A percentile compares a stretch with the other conserved stretches of the same genome.
Evolutionary conservation across 2,329 filamentous ascomycete genomes (phyloP).

Genomic region (Colletotrichum tabaci): DNA sequence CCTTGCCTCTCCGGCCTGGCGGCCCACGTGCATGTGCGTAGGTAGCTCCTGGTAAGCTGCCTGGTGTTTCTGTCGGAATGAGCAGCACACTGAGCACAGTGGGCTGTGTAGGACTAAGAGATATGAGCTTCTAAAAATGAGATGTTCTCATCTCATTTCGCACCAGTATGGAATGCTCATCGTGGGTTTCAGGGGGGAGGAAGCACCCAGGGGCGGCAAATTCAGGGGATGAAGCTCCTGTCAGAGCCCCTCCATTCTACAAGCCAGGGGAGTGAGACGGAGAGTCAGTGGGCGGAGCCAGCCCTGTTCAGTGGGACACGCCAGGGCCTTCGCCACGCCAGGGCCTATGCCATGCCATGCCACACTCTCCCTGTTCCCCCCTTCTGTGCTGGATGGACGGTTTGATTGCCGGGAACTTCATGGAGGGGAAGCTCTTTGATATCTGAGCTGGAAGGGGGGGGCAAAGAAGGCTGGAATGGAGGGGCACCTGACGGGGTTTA

Average conservation of each 20-base stretch:
- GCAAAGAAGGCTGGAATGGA: constrained; percentile 3
- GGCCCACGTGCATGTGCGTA: not conserved
- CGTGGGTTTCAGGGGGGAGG: constrained; percentile 13
- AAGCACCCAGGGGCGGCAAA: constrained; percentile 12
- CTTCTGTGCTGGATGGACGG: not conserved
- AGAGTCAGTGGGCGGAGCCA: not conserved
- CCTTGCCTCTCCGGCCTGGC: not conserved
- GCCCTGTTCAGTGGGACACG: constrained; percentile 34
- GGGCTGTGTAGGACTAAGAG: constrained; percentile 14
- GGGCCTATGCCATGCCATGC: constrained; percentile 9
- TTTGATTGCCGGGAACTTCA: constrained; percentile 6
- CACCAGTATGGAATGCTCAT: constrained; percentile 7
- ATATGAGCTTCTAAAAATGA: constrained; percentile 1
- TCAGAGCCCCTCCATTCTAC: constrained; percentile 17
- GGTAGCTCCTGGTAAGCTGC: not conserved
- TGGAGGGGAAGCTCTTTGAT: constrained; percentile 17
- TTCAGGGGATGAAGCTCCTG: constrained; percentile 29
- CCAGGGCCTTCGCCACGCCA: constrained; percentile 28
- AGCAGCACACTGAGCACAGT: not conserved
- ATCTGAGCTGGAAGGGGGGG: not conserved
- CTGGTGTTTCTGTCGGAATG: not conserved
- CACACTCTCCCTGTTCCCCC: not conserved
- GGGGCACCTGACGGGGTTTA: not conserved
- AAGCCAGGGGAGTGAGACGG: not conserved
- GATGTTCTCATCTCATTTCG: not conserved